Evolutionary conservation across 345 rosid species (phyloP), one percentile per base, ranked within the genome.

Genomic region (Gossypium herbaceum): DNA sequence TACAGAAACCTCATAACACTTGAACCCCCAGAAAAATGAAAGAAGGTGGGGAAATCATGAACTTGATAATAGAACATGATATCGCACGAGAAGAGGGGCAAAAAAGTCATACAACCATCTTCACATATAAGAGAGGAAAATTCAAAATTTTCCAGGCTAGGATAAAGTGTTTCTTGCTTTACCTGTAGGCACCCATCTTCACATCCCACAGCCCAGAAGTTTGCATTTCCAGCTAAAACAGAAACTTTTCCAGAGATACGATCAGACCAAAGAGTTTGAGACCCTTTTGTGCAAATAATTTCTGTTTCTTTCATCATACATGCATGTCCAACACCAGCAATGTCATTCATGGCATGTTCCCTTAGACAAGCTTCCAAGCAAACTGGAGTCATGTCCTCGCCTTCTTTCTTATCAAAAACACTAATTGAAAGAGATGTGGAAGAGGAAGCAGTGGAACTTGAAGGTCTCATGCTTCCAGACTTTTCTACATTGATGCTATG

Each of bases 171-270:
- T 34, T 68, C 20, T 27, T 43, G 47, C 73, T 73, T 34, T 78
- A 93, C 99, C 93, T 96, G 98, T 59, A 93, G 90, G 79, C 91
- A 88, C 72, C 99, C 99, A 82, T 93, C 97, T 81, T 96, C 98
- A 73, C 97, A 92, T 47, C 99, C 99, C 74, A 90, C 97, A 27
- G 97, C 99, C 99, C 98, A 96, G 77, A 96, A 89, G 77, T 96
- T 93, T 59, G 91, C 91, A 88, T 93, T 93, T 76, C 99, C 99
- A 45, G 98, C 97, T 78, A 96, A 83, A 79, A 93, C 98, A 19
- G 98, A 92, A 73, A 87, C 97, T 78, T 86, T 90, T 72, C 98
- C 98, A 5, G 92, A 77, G 63, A 96, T 87, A 81, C 97, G 85
- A 75, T 96, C 98, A 73, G 92, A 87, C 98, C 98, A 96, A 77